phyloP scores from a whole-genome alignment of 2,329 filamentous ascomycete species.

The Aspergillus fischeri region DNA sequence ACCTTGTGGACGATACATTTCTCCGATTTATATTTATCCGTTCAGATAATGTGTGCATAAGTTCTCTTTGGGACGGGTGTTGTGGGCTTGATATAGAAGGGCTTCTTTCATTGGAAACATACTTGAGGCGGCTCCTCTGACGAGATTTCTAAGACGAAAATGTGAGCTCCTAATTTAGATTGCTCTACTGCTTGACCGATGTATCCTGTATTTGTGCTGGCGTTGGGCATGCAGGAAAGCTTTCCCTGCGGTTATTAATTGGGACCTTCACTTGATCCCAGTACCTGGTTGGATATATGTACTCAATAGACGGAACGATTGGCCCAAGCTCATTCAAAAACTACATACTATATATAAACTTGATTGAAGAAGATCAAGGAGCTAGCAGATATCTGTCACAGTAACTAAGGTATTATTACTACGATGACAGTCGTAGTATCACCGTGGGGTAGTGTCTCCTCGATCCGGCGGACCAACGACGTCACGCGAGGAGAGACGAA shows the following conservation, averaged over 20 bases:
- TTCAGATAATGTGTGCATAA: slow-evolving; percentile 8
- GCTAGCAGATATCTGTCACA: background rate
- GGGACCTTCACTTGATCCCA: slow-evolving; percentile 5
- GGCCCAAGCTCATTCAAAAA: background rate
- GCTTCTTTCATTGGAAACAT: slow-evolving; percentile 7
- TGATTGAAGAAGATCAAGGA: background rate
- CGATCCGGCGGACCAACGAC: slow-evolving; percentile 21
- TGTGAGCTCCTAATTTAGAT: background rate
- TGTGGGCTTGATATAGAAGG: slow-evolving; percentile 3
- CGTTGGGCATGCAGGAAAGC: slow-evolving; percentile 12
- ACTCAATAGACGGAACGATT: slow-evolving; percentile 24
- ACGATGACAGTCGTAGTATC: background rate
- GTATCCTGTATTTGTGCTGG: slow-evolving; percentile 10
- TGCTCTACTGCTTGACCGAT: slow-evolving; percentile 6
- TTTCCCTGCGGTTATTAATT: slow-evolving; percentile 11
- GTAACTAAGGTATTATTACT: background rate
- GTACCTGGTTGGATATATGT: slow-evolving; percentile 18
- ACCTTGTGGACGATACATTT: background rate
- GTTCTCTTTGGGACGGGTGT: background rate
- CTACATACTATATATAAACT: background rate
- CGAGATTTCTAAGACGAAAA: background rate
- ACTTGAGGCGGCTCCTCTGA: slow-evolving; percentile 1
- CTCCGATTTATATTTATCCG: background rate
- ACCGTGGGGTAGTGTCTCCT: background rate
- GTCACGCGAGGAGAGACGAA: slow-evolving; percentile 18